A percentile compares a stretch with the other conserved stretches of the same genome.
These are phyloP conservation scores for Cutaneotrichosporon mucoides DNA, from an alignment of 1,284 basidiomycete genomes.

Conservation along the genomic window DNA sequence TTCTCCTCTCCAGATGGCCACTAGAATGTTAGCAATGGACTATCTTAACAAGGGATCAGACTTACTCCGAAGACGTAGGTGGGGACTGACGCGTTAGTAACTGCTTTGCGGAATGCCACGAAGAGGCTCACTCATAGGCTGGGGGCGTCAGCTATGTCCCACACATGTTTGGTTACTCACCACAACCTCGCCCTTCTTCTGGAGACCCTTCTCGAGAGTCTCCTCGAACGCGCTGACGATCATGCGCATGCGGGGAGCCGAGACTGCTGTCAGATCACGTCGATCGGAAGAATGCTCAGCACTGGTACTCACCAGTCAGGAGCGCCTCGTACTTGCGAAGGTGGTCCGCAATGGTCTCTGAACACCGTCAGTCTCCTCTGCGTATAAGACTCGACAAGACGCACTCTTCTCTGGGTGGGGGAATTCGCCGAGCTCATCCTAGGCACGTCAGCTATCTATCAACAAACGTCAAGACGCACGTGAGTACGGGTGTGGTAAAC, in stretches of 20 bases:
- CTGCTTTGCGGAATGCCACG: not conserved
- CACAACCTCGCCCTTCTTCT: conserved; percentile 79
- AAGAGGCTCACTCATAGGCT: conserved; percentile 24
- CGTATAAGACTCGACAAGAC: conserved; percentile 7
- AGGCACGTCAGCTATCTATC: conserved; percentile 3
- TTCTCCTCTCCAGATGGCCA: conserved; percentile 88
- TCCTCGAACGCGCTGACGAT: conserved; percentile 96
- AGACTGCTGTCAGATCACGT: conserved; percentile 54
- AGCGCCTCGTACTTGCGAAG: conserved; percentile 78
- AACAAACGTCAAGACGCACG: conserved; percentile 21
- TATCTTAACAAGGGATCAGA: not conserved
- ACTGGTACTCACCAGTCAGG: conserved; percentile 53
- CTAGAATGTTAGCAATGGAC: conserved; percentile 19
- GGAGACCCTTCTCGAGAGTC: conserved; percentile 78
- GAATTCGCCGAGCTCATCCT: conserved; percentile 45
- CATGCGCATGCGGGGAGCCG: conserved; percentile 91
- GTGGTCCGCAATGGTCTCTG: conserved; percentile 71
- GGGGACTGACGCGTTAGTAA: conserved; percentile 63
- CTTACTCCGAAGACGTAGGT: conserved; percentile 83
- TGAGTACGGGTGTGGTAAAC: conserved; percentile 59
- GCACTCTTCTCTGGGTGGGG: conserved; percentile 49
- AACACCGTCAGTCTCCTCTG: not conserved
- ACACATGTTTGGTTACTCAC: conserved; percentile 56
- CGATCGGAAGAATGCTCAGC: not conserved
- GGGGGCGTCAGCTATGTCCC: not conserved